Evolutionary conservation across 352 stramenopile species (phyloP), one percentile per base, ranked within the genome.

Genomic region (Pythium apleroticum): DNA sequence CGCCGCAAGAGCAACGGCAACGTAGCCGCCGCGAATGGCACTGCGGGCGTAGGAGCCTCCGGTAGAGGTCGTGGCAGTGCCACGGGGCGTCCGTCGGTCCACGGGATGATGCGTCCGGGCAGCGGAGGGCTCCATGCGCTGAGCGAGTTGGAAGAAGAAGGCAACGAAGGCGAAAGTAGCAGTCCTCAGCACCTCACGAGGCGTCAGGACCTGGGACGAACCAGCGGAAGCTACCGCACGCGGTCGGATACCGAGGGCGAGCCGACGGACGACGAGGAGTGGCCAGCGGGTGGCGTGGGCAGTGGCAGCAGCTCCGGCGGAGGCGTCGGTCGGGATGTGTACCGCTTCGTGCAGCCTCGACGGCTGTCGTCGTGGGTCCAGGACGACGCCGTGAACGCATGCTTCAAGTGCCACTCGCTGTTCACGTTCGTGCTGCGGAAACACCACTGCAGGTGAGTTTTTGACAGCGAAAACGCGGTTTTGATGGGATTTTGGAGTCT

Each of bases 281-380:
- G 83, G 83, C 55, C 77, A 8, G 82, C 69, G 14, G 79, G 76
- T 19, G 72, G 80, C 48, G 73, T 80, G 30, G 78, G 70, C 27
- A 72, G 82, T 30, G 45, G 80, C 15, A 15, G 37, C 14, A 30
- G 39, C 5, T 27, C 8, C 0, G 20, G 35, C 8, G 49, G 73
- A 72, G 66, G 67, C 24, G 75, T 79, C 19, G 59, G 71, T 25
- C 70, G 86, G 59, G 86, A 95, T 65, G 81, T 95, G 58, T 95
- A 93, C 69, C 70, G 86, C 22, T 95, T 95, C 46, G 86, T 95
- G 46, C 86, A 95, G 76, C 86, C 86, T 2, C 61, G 86, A 2
- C 68, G 86, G 10, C 69, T 95, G 19, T 93, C 84, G 4, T 92
- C 83, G 14, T 95, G 86, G 86, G 86, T 95, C 8, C 86, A 95